A percentile compares a stretch with the other conserved stretches of the same genome.
Evolutionary conservation across 1,284 basidiomycete genomes (phyloP).

Genomic region (Hymenochaete sp.): DNA sequence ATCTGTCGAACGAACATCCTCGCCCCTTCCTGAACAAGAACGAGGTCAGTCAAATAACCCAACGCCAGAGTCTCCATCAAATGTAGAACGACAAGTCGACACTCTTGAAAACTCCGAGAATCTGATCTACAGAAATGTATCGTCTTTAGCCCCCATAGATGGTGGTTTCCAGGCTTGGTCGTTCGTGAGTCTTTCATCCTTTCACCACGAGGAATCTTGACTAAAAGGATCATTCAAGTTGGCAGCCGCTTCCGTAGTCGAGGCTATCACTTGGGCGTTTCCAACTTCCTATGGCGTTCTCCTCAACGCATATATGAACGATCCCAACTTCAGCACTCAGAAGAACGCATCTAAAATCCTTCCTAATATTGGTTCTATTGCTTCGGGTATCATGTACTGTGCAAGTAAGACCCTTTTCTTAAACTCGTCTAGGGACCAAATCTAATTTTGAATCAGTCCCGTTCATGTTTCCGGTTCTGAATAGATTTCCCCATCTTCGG

Average conservation of each 20-base stretch:
- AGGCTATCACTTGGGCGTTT: constrained; percentile 34
- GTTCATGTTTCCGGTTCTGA: constrained; percentile 22
- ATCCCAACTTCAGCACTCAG: constrained; percentile 24
- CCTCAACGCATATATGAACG: constrained; percentile 28
- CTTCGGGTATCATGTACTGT: constrained; percentile 30
- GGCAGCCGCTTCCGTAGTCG: constrained; percentile 29
- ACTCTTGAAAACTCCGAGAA: too few relatives aligned
- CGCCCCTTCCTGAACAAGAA: too few relatives aligned
- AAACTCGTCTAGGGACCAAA: too few relatives aligned
- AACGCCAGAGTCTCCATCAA: too few relatives aligned
- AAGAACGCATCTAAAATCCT: constrained; percentile 25
- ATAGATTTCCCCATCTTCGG: constrained; percentile 27
- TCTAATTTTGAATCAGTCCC: constrained; percentile 17
- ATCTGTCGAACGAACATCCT: too few relatives aligned
- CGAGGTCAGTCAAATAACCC: too few relatives aligned
- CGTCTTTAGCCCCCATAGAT: constrained; percentile 27
- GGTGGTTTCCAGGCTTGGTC: constrained; percentile 29
- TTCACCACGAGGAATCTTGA: too few relatives aligned
- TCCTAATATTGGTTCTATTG: constrained; percentile 28
- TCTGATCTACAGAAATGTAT: constrained; percentile 19
- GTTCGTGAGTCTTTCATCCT: too few relatives aligned
- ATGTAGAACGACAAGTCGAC: too few relatives aligned
- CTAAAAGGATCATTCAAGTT: too few relatives aligned
- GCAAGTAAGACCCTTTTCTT: too few relatives aligned
- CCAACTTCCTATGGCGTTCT: constrained; percentile 30